Base-by-base conservation (phyloP, 2,329 filamentous ascomycete species). In the Talaromyces albobiverticillius region DNA sequence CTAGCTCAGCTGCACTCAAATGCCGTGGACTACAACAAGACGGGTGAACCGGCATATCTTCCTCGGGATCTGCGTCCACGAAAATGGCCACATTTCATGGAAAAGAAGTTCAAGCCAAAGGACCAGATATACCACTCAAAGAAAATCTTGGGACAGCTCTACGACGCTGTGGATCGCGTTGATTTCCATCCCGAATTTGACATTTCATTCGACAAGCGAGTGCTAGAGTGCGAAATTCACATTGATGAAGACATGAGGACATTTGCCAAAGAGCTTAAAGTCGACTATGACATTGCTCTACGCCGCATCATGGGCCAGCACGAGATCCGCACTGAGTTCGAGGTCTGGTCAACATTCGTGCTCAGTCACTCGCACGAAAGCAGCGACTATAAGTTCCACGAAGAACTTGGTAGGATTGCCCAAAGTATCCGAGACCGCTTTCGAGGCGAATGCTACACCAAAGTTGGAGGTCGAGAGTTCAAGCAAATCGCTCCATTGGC, bases 11-110 rank as follows among this genome's bases (percentile, higher is more conserved):
- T 97, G 2, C 94, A 99, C 68, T 97, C 94, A 0, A 84, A 86
- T 61, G 93, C 94, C 0, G 94, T 99, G 1, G 94, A 99, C 68
- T 99, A 94, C 66, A 86, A 89, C 42, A 99, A 99, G 74, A 93
- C 90, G 1, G 94, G 94, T 0, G 80, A 87, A 9, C 82, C 88
- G 0, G 93, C 92, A 0, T 73, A 79, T 18, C 87, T 95, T 76
- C 76, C 77, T 6, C 72, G 75, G 36, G 74, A 79, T 0, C 74
- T 94, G 3, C 75, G 77, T n/a, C 85, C 88, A 0, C 75, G 63
- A 5, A 73, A 62, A 51, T 95, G 84, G 82, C 94, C 91, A 0
- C 93, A 96, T 68, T 97, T 93, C 67, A 93, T 95, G 86, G 87
- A 91, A 67, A 90, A 86, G 65, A 79, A 74, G 14, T 60, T 76